These are phyloP conservation scores for Ophiostoma australiae DNA, from an alignment of 2,329 filamentous ascomycete species.

Conservation along the genomic window DNA sequence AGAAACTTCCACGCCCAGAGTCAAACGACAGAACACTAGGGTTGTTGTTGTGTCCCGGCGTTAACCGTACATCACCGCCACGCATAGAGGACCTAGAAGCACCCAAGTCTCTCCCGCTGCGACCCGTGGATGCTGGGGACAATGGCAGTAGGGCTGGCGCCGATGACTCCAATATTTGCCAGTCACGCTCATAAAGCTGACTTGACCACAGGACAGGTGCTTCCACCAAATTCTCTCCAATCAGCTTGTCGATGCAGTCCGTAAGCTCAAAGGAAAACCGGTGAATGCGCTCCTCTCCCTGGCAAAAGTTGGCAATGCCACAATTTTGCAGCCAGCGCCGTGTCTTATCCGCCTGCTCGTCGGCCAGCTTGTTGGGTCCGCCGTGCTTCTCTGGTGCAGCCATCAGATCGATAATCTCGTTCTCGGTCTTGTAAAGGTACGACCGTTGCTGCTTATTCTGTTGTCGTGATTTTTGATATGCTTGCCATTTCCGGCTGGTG, in stretches of 20 bases:
- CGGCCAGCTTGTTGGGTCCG: conserved; percentile 90
- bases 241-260: conserved; percentile 76
- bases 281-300: conserved; percentile 90
- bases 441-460: conserved; percentile 45
- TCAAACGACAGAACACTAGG: conserved; percentile 66
- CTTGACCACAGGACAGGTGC: conserved; percentile 90
- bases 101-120: not conserved
- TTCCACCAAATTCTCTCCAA: conserved; percentile 77
- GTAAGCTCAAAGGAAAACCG: conserved; percentile 88
- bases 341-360: conserved; percentile 86
- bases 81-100: conserved; percentile 23
- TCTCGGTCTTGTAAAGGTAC: conserved; percentile 74
- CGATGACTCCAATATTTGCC: conserved; percentile 52
- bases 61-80: conserved; percentile 49
- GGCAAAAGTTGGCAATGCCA: conserved; percentile 87
- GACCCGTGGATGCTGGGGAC: conserved; percentile 8
- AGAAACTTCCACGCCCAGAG: conserved; percentile 57
- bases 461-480: conserved; percentile 47
- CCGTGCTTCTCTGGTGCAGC: conserved; percentile 78
- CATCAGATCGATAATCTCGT: conserved; percentile 80
- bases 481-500: conserved; percentile 43
- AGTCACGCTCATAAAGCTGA: conserved; percentile 77
- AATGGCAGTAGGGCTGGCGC: conserved; percentile 38
- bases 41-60: conserved; percentile 51
- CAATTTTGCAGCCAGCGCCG: conserved; percentile 74